Evolutionary conservation across 2,329 filamentous ascomycete species (phyloP), one percentile per base, ranked within the genome.

Genomic region (Fonsecaea multimorphosa): DNA sequence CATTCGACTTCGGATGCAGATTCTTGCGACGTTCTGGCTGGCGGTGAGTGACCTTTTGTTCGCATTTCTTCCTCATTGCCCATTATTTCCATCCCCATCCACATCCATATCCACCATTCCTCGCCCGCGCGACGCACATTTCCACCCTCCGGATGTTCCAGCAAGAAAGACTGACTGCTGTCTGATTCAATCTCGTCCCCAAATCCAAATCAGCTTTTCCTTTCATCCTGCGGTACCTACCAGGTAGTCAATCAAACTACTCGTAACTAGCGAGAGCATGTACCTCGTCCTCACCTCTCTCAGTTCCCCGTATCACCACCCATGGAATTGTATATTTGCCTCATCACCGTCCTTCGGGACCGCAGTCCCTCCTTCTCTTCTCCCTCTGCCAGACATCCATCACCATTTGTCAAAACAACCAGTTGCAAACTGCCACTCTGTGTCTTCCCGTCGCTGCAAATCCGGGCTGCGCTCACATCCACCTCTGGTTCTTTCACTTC

Each of bases 291-390:
- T 56, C 53, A 56, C 29, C 16, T 29, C 53, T 49, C 31, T 38
- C 38, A 40, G 53, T 22, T 12, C 53, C 29, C 53, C 19, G 53
- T 56, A 56, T 27, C 16, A 34, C 53, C 31, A 22, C 9, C 29
- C 31, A 56, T 34, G 19, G 53, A 54, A 40, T 38, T 53, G 34
- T 53, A 53, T 53, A 61, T 54, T 24, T 52, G 29, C 58, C 34
- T 54, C 46, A 22, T 49, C 46, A 54, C 32, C 49, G 14, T 54
- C 31, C 58, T 38, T 44, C 32, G 29, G 44, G 44, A 58, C 38
- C 38, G 58, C 58, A 22, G 24, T 11, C 49, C 24, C n/a, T 61
- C 19, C 38, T 12, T 31, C 44, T 46, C 38, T 40, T 32, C 56
- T 22, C 29, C 19, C 7, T 32, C 31, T 54, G 51, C 51, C 24